phyloP scores from a whole-genome alignment of 768 basidiomycete species.

The Hysterangium stoloniferum region DNA sequence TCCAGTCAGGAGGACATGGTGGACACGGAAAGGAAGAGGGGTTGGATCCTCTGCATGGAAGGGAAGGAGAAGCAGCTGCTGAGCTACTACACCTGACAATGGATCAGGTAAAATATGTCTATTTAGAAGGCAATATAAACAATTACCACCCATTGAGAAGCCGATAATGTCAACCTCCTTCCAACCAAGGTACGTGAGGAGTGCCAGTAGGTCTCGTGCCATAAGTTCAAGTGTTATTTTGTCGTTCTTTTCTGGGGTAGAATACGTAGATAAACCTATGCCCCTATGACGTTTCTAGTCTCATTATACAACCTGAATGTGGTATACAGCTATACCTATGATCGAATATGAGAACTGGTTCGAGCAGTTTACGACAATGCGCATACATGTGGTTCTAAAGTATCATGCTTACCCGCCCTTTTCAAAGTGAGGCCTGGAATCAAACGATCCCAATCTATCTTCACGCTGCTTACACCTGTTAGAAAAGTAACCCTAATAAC shows the following conservation, averaged over 20 bases:
- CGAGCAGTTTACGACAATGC: neutral
- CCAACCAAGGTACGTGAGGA: constrained; percentile 35
- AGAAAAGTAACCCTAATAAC: too few relatives aligned
- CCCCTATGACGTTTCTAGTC: too few relatives aligned
- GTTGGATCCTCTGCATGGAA: constrained; percentile 28
- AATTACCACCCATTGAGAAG: constrained; percentile 45
- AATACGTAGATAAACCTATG: constrained; percentile 36
- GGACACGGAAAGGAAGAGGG: constrained; percentile 31
- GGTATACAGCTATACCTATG: too few relatives aligned
- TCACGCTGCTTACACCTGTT: constrained; percentile 33
- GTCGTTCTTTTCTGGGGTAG: constrained; percentile 23
- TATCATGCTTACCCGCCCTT: constrained; percentile 30
- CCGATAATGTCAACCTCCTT: constrained; percentile 37
- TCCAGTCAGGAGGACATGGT: constrained; percentile 33
- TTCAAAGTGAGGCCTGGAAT: constrained; percentile 26
- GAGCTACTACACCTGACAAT: constrained; percentile 37
- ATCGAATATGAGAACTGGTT: constrained; percentile 37
- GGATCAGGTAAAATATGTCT: neutral
- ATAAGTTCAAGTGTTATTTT: constrained; percentile 36
- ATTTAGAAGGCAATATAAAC: too few relatives aligned
- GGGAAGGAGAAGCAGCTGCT: constrained; percentile 38
- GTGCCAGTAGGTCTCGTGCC: constrained; percentile 36
- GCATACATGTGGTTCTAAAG: neutral
- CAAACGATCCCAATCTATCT: constrained; percentile 35
- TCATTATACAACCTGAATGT: too few relatives aligned